Evolutionary conservation across 1,139 yeast species (phyloP), one percentile per base, ranked within the genome.

Genomic region (Suhomyces atakaporum): DNA sequence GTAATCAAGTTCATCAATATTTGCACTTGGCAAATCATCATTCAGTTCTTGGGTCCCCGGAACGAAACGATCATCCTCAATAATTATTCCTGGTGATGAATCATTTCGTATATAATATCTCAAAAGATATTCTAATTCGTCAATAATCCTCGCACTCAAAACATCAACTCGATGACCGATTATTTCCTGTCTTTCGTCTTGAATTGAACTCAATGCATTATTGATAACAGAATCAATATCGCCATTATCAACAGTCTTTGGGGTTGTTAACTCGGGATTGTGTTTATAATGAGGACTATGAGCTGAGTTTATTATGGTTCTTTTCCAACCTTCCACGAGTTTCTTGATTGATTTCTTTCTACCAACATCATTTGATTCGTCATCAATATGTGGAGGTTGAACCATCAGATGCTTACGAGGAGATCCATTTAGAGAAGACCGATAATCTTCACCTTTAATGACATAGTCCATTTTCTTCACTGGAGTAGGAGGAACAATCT

Each of bases 111-210:
- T 51, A 42, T 66, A 70, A 45, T 56, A 64, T 15, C 73, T 42
- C 20, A 71, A 65, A 35, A 71, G 58, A 40, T 53, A 69, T 45
- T 76, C 77, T 44, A 86, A 75, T 55, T 88, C 95, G 48, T 84
- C 87, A 27, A 86, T 74, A 2, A 87, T 83, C 47, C 94, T 67
- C 3, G 94, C 92, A 55, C 94, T 82, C 39, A 88, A 63, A 10
- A 85, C 67, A 60, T 88, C 97, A 36, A 83, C 73, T 45, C 82
- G 73, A 3, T 69, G 69, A 5, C 71, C 70, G 12, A 67, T 57
- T 11, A 45, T 46, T 10, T 42, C 50, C 11, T 43, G 47, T 10
- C 44, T 41, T 15, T 43, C 49, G 21, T 38, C 36, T 8, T 24
- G 29, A 11, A 27, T 25, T 3, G 31, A 35, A 14, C 25, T 36